Percentiles rank a stretch among this genome's conserved stretches.
These are phyloP conservation scores for Maudiozyma barnettii DNA, from an alignment of 805 yeast species.

Conservation along the genomic window DNA sequence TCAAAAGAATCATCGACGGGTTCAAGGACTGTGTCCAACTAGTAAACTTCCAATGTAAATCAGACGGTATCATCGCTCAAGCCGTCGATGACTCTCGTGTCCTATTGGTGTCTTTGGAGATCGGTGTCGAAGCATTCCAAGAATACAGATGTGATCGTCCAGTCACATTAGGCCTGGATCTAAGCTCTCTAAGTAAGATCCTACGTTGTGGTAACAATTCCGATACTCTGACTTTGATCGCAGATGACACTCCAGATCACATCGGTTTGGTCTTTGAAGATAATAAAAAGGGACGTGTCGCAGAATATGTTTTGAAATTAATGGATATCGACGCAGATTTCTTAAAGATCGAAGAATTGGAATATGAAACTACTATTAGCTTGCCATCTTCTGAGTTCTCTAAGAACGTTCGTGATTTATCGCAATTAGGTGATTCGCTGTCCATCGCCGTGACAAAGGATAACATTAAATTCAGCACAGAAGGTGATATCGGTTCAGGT, in stretches of 20 bases:
- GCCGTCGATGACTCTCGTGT: constrained; percentile 98
- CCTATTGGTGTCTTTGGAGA: constrained; percentile 74
- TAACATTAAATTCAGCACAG: constrained; percentile 78
- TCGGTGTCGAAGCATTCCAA: constrained; percentile 80
- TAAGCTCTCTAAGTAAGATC: constrained; percentile 78
- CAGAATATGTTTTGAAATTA: constrained; percentile 82
- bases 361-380: constrained; percentile 73
- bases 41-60: constrained; percentile 96
- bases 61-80: constrained; percentile 88
- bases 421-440: constrained; percentile 78
- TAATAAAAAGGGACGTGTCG: constrained; percentile 77
- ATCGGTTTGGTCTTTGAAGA: constrained; percentile 84
- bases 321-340: constrained; percentile 96
- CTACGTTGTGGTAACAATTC: constrained; percentile 85
- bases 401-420: constrained; percentile 80
- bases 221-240: constrained; percentile 78
- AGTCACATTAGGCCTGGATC: constrained; percentile 82
- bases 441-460: constrained; percentile 83
- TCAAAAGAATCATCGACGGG: constrained; percentile 88
- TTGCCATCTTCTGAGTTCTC: constrained; percentile 86
- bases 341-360: constrained; percentile 88
- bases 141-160: constrained; percentile 94
- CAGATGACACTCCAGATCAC: constrained; percentile 79
- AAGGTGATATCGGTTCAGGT: constrained; percentile 89
- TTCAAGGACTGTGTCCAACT: constrained; percentile 89